Evolutionary conservation across 805 yeast species (phyloP).

Genomic region (Candida palmyrensis): DNA sequence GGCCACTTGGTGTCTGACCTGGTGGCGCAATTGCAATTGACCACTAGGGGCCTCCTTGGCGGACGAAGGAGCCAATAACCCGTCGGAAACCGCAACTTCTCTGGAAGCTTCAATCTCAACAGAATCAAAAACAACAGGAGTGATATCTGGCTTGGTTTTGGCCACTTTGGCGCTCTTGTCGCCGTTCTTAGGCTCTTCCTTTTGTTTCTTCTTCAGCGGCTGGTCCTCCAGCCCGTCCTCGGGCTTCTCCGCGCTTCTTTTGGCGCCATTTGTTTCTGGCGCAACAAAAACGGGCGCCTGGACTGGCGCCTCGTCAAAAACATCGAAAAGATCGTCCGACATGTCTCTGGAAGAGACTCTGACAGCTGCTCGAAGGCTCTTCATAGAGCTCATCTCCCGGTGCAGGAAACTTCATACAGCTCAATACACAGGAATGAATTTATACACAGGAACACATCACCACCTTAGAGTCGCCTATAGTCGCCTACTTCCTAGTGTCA

Average conservation of each 20-base stretch:
- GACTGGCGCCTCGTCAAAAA: constrained; percentile 53
- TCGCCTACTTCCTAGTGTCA: too few relatives aligned
- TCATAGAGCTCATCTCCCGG: too few relatives aligned
- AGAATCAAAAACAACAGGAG: constrained; percentile 79
- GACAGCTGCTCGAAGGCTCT: too few relatives aligned
- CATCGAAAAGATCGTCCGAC: constrained; percentile 62
- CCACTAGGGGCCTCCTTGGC: constrained; percentile 32
- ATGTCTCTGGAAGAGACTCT: too few relatives aligned
- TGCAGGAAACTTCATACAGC: constrained; percentile 37
- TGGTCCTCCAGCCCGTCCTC: constrained; percentile 13
- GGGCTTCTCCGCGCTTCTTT: constrained; percentile 5
- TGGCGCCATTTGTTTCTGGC: too few relatives aligned
- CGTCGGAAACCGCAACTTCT: constrained; percentile 80
- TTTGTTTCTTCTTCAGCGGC: constrained; percentile 11
- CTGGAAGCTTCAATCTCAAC: constrained; percentile 86
- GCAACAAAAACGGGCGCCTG: too few relatives aligned
- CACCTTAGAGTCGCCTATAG: too few relatives aligned
- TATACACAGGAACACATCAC: too few relatives aligned
- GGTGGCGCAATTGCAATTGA: constrained; percentile 73
- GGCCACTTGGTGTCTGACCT: constrained; percentile 96
- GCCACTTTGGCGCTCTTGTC: constrained; percentile 10
- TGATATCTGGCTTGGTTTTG: constrained; percentile 39
- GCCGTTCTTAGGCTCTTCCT: too few relatives aligned
- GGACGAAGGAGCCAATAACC: constrained; percentile 41
- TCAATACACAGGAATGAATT: constrained; percentile 2